phyloP scores from a whole-genome alignment of 2,329 filamentous ascomycete genomes.

The Colletotrichum sp. region DNA sequence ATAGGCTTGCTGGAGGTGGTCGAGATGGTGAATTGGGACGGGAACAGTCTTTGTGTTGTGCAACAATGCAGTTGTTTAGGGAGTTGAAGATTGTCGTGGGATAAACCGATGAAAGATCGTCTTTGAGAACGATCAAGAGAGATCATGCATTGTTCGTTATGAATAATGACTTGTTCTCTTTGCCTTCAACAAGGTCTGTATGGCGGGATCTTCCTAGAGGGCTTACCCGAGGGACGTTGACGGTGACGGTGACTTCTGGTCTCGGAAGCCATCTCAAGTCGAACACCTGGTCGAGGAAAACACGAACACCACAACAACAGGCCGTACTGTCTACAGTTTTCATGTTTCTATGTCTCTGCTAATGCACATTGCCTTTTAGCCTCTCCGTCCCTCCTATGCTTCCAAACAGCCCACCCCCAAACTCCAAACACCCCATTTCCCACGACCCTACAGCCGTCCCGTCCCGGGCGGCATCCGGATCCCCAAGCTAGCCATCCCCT shows the following conservation, averaged over 20 bases:
- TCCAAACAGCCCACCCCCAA: background rate
- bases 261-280: background rate
- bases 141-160: no score
- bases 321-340: rapidly evolving
- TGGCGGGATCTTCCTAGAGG: background rate
- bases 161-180: background rate
- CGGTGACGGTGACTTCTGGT: background rate
- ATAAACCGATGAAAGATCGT: background rate
- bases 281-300: rapidly evolving
- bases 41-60: background rate
- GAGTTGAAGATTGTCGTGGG: background rate
- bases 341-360: background rate
- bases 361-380: background rate
- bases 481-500: constrained; percentile 37
- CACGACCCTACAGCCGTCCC: constrained; percentile 3
- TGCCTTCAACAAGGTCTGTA: rapidly evolving
- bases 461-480: constrained; percentile 62
- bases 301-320: rapidly evolving
- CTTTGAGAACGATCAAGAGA: background rate
- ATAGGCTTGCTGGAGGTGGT: background rate
- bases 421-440: background rate
- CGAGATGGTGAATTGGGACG: background rate
- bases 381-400: background rate
- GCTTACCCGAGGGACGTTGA: background rate
- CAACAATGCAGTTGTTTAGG: rapidly evolving